Evolutionary conservation across 2,329 filamentous ascomycete species (phyloP).

Genomic region (Trichoderma cornu-damae): DNA sequence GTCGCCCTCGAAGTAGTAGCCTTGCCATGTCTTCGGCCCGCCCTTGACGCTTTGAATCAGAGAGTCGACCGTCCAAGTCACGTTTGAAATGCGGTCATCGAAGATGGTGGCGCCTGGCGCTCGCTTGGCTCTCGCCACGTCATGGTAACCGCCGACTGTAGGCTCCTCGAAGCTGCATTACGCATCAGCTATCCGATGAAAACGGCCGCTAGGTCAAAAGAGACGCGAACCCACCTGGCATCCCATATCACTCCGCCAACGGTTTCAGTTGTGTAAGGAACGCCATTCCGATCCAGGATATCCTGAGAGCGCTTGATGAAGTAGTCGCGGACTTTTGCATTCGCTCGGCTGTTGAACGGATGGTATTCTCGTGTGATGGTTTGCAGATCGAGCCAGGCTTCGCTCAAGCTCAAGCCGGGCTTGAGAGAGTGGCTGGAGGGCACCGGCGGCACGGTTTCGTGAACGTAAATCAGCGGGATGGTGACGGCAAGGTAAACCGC

Average conservation of each 20-base stretch:
- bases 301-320: conserved; percentile 64
- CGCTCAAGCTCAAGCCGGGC: conserved; percentile 68
- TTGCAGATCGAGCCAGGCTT: conserved; percentile 82
- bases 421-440: conserved; percentile 47
- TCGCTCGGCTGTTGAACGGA: conserved; percentile 80
- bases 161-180: not conserved
- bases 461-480: conserved; percentile 65
- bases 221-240: conserved; percentile 22
- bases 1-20: conserved; percentile 82
- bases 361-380: conserved; percentile 70
- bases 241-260: conserved; percentile 31
- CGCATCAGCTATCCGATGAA: not conserved
- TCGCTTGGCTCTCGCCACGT: not conserved
- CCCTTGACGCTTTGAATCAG: conserved; percentile 19
- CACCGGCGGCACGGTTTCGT: conserved; percentile 67
- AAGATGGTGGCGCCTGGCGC: conserved; percentile 57
- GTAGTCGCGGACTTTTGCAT: conserved; percentile 75
- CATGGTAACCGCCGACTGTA: not conserved
- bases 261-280: conserved; percentile 41
- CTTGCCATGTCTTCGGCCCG: conserved; percentile 32
- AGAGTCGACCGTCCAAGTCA: conserved; percentile 52
- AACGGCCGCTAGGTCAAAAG: too few relatives aligned
- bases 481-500: conserved; percentile 72
- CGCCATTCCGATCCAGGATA: conserved; percentile 61
- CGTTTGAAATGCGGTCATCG: conserved; percentile 73